Base-by-base conservation (phyloP, 176 grass and related monocot species). In the Pontederia crassipes region DNA sequence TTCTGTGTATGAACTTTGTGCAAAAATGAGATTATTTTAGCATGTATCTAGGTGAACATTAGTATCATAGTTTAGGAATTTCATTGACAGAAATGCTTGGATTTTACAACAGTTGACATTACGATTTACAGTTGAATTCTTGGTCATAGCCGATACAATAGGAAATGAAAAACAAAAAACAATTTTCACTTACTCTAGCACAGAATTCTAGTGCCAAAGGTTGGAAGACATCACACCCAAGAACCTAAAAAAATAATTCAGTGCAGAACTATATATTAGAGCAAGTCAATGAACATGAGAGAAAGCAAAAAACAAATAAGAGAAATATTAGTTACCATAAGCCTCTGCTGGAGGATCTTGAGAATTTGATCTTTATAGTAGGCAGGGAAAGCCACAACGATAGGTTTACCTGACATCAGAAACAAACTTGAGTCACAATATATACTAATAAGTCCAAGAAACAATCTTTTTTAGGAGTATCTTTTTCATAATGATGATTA, bases 311-410 rank as follows among this genome's bases (percentile, higher is more conserved):
- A 11, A 4, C 3, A n/a, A 24, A 48, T 4, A 46, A n/a, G 60
- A 64, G 52, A 56, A 28, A 8, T 28, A 24, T 11, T 59, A 28
- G 8, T 64, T 65, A 89, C 94, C 88, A 80, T 89, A 57, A 89
- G 48, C 69, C 84, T 89, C 60, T 98, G 76, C 57, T 86, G 86
- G 79, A 98, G 73, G 68, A 93, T 93, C 68, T 89, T 66, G 6
- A 68, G 77, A 72, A 98, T 92, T 71, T 98, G 94, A 71, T 98
- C 88, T 79, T 88, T 92, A 29, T 74, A 92, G 68, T 93, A 93
- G 76, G 88, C 88, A 55, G 77, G 74, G 72, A 98, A 98, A 59
- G 88, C 89, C 20, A 98, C 69, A 51, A 89, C 82, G 46, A 62
- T 59, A 78, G 94, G 94, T 29, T 98, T 93, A 61, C 94, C 94